Evolutionary conservation across 2,329 filamentous ascomycete species (phyloP), one percentile per base, ranked within the genome.

Genomic region (Beauveria sp.): DNA sequence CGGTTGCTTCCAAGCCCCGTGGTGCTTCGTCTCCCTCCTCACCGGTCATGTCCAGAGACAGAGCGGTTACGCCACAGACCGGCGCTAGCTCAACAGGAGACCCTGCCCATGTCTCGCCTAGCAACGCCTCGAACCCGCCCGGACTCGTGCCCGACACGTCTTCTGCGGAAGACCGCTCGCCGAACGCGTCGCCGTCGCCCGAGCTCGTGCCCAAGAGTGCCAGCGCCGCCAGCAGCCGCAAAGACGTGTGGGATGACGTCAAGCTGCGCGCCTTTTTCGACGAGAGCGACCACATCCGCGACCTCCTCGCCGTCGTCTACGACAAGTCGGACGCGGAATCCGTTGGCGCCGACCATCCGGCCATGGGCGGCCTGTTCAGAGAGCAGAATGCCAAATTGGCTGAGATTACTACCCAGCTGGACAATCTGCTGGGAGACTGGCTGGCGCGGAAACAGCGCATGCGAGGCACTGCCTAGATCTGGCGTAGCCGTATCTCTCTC

Each of bases 211-310:
- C 74, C 10, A 79, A 79, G 40, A 76, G 73, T 43, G 71, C 69
- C 24, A 69, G 70, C 20, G 72, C 75, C 68, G 65, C 74, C 66
- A 67, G 65, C 24, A 68, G 66, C 40, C 74, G 79, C 67, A 69
- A 74, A 64, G 70, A 79, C 66, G 45, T 69, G 63, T 99, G 95
- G 95, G 93, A 91, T 65, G 93, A 98, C 73, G 82, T 86, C 61
- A 90, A 87, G 68, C 83, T 99, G 31, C 86, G 91, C 63, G 88
- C 90, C 16, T 99, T 97, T 75, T 89, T 98, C 69, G 93, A 98
- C 67, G 91, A 95, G 67, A 87, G 91, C 64, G 87, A 88, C 40
- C 91, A 96, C 65, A 91, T 99, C 67, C 86, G 91, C 56, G 93
- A 99, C 72, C 83, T 98, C 71, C 82, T 98, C 57, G 83, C 93